Evolutionary conservation across 116 monocot genomes (phyloP).

Genomic region (Papilionanthe hybrid): DNA sequence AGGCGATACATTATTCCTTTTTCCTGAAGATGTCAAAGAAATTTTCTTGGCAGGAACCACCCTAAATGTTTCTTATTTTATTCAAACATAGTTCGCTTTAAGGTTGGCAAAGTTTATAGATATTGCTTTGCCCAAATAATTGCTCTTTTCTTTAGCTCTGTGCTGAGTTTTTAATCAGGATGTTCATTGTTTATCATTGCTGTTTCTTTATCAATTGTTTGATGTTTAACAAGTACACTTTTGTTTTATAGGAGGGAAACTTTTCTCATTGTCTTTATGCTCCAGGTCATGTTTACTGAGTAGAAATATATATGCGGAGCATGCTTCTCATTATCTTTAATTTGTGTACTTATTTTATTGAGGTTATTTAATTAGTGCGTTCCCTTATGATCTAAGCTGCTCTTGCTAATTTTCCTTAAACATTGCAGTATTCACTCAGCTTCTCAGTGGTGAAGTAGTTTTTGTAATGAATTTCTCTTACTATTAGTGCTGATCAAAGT

Average conservation of each 20-base stretch:
- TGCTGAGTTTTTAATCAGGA: not conserved
- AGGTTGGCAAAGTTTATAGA: too few species aligned
- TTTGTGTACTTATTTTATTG: not conserved
- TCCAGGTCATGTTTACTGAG: not conserved
- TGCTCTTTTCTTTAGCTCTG: too few species aligned
- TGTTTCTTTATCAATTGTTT: not conserved
- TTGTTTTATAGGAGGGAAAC: not conserved
- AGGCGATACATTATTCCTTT: too few species aligned
- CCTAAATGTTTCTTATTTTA: too few species aligned
- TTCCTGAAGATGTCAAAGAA: too few species aligned
- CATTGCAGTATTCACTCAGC: not conserved
- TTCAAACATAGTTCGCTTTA: too few species aligned
- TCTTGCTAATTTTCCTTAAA: not conserved
- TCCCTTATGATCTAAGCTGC: not conserved
- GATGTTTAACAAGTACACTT: not conserved
- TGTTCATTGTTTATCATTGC: not conserved
- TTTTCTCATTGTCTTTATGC: not conserved
- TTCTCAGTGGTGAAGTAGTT: not conserved
- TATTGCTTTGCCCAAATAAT: too few species aligned
- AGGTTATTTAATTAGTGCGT: not conserved
- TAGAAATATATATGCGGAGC: not conserved
- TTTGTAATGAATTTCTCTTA: not conserved
- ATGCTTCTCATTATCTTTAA: not conserved
- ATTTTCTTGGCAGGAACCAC: too few species aligned
- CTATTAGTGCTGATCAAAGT: not conserved